phyloP scores from a whole-genome alignment of 1,284 basidiomycete genomes.

The Sphagnurus paluster region DNA sequence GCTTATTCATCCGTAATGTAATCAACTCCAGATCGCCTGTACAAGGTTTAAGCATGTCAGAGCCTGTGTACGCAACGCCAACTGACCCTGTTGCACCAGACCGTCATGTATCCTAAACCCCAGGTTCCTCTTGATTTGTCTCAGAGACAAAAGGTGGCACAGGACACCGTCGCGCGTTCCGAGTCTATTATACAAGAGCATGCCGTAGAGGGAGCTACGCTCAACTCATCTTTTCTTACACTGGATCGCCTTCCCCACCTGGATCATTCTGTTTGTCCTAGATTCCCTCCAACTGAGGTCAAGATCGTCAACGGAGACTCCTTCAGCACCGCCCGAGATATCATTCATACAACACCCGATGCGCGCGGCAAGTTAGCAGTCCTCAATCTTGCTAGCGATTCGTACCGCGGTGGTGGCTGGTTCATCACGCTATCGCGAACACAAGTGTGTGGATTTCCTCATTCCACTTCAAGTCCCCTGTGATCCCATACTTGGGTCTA shows the following conservation, averaged over 20 bases:
- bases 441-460: constrained; percentile 28
- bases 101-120: too few species aligned
- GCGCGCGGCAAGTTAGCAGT: constrained; percentile 35
- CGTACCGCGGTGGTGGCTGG: constrained; percentile 41
- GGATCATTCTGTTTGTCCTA: constrained; percentile 22
- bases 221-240: constrained; percentile 32
- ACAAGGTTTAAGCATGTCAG: not conserved
- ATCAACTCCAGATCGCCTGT: too few species aligned
- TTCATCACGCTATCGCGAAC: constrained; percentile 30
- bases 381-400: constrained; percentile 44
- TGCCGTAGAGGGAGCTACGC: constrained; percentile 32
- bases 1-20: too few species aligned
- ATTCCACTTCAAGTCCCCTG: not conserved
- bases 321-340: constrained; percentile 35
- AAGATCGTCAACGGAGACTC: constrained; percentile 38
- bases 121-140: not conserved
- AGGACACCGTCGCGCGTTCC: constrained; percentile 34
- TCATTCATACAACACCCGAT: constrained; percentile 28
- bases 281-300: constrained; percentile 23
- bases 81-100: too few species aligned
- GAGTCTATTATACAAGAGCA: constrained; percentile 28
- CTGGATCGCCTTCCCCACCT: constrained; percentile 33
- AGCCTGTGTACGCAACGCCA: too few species aligned
- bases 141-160: constrained; percentile 22
- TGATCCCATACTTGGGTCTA: constrained; percentile 13